These are phyloP conservation scores for Candida sp. DNA, from an alignment of 1,139 yeast species.

Conservation along the genomic window DNA sequence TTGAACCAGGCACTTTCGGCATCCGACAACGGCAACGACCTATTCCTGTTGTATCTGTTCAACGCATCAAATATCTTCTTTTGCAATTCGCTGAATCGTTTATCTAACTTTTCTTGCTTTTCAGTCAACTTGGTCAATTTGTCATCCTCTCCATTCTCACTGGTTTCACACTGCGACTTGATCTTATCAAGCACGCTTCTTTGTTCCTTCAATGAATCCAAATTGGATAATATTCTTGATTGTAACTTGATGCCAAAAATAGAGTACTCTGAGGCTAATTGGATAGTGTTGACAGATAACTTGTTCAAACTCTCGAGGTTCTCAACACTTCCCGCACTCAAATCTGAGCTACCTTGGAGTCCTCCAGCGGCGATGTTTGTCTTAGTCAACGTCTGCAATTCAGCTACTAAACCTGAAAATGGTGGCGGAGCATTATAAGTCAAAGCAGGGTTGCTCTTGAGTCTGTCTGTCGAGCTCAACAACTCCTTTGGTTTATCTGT, in stretches of 20 bases:
- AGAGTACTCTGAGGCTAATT: slow-evolving; percentile 22
- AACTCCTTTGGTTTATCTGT: not conserved
- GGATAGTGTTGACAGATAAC: slow-evolving; percentile 22
- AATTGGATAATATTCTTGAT: slow-evolving; percentile 23
- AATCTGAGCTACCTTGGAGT: not conserved
- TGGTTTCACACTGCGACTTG: slow-evolving; percentile 14
- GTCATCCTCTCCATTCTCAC: slow-evolving; percentile 15
- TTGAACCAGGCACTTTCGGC: slow-evolving; percentile 42
- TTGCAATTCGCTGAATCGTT: slow-evolving; percentile 25
- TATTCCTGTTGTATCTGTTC: slow-evolving; percentile 21
- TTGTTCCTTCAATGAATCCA: slow-evolving; percentile 29
- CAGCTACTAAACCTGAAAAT: slow-evolving; percentile 65
- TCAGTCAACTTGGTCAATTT: slow-evolving; percentile 18
- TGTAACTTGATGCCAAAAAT: slow-evolving; percentile 26
- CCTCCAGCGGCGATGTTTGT: not conserved
- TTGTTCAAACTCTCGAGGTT: slow-evolving; percentile 21
- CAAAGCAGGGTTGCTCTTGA: not conserved
- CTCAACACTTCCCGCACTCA: slow-evolving; percentile 8
- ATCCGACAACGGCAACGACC: slow-evolving; percentile 34
- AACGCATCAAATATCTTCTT: slow-evolving; percentile 25
- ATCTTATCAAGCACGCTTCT: slow-evolving; percentile 18
- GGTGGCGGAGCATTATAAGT: slow-evolving; percentile 32
- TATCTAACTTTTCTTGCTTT: slow-evolving; percentile 27
- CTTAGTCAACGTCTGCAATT: slow-evolving; percentile 4
- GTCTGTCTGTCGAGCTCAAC: not conserved